Evolutionary conservation across 352 stramenopile species (phyloP).

Genomic region (Globisporangium canariense): DNA sequence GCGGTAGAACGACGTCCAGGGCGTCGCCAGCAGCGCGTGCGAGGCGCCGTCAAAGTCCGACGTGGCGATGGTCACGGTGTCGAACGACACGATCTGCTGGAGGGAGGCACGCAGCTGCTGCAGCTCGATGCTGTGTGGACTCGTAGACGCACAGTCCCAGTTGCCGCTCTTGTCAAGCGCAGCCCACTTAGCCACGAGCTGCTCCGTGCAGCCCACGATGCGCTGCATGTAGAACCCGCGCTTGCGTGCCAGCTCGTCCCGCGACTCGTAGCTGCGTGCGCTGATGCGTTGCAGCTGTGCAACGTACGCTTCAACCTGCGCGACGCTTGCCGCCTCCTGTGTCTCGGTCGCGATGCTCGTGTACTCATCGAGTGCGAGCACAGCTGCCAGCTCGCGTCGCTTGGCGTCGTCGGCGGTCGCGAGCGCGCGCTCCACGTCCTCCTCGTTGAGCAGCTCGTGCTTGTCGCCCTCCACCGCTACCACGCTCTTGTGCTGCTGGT

Average conservation of each 20-base stretch:
- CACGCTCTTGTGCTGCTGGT: constrained; percentile 18
- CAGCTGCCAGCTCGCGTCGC: constrained; percentile 23
- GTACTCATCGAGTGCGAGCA: constrained; percentile 39
- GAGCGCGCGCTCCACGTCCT: constrained; percentile 51
- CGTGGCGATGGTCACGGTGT: constrained; percentile 16
- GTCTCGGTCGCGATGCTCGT: constrained; percentile 14
- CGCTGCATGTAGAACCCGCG: constrained; percentile 32
- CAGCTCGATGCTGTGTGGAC: constrained; percentile 25
- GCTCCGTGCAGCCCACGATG: constrained; percentile 19
- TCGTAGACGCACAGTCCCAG: constrained; percentile 31
- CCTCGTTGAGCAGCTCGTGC: constrained; percentile 42
- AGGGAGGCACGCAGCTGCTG: constrained; percentile 37
- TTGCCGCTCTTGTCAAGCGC: constrained; percentile 17
- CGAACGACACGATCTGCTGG: constrained; percentile 38
- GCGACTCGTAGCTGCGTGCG: constrained; percentile 39
- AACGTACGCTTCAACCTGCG: constrained; percentile 20
- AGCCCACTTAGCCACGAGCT: constrained; percentile 17
- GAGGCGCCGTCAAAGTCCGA: background rate
- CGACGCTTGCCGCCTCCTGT: constrained; percentile 8
- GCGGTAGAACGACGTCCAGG: constrained; percentile 58
- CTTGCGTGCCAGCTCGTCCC: constrained; percentile 30
- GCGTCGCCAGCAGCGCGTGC: constrained; percentile 15
- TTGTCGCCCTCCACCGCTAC: background rate
- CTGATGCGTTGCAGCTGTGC: constrained; percentile 33
- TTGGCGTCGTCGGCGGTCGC: constrained; percentile 24